Percentiles rank a stretch among this genome's conserved stretches.
Evolutionary conservation across 2,329 filamentous ascomycete species (phyloP).

Genomic region (Monosporascus sp.): DNA sequence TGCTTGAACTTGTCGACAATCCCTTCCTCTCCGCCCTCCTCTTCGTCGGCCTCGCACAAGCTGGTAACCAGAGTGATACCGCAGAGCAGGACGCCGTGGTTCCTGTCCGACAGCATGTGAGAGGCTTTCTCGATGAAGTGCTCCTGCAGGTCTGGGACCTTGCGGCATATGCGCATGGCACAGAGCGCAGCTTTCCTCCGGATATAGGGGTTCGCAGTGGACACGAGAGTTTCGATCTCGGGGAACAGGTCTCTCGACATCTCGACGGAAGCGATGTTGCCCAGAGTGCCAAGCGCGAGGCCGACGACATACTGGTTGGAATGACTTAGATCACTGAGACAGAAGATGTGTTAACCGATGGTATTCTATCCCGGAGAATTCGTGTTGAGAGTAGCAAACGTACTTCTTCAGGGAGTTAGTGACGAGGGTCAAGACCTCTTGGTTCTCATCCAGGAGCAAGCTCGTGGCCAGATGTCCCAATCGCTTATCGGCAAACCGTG

Average conservation of each 20-base stretch:
- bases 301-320: slow-evolving; percentile 98
- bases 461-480: slow-evolving; percentile 95
- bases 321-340: slow-evolving; percentile 79
- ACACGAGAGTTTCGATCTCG: slow-evolving; percentile 87
- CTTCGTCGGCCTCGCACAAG: slow-evolving; percentile 91
- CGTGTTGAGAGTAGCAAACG: slow-evolving; percentile 16
- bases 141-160: slow-evolving; percentile 94
- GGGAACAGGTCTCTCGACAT: slow-evolving; percentile 97
- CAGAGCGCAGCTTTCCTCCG: slow-evolving; percentile 95
- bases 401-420: slow-evolving; percentile 98
- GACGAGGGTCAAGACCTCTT: slow-evolving; percentile 93
- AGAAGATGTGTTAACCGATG: slow-evolving; percentile 26
- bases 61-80: slow-evolving; percentile 87
- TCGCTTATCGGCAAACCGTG: slow-evolving; percentile 95
- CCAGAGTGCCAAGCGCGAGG: slow-evolving; percentile 89
- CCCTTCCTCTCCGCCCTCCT: slow-evolving; percentile 82
- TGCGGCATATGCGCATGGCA: slow-evolving; percentile 97
- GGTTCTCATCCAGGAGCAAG: slow-evolving; percentile 93
- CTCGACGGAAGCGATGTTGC: slow-evolving; percentile 95
- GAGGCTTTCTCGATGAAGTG: slow-evolving; percentile 95
- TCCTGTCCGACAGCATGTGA: slow-evolving; percentile 80
- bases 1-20: slow-evolving; percentile 88
- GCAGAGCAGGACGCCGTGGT: slow-evolving; percentile 91
- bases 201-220: slow-evolving; percentile 97
- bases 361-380: not conserved